phyloP scores from a whole-genome alignment of 805 yeast species.

The Vanderwaltozyma polyspora region DNA sequence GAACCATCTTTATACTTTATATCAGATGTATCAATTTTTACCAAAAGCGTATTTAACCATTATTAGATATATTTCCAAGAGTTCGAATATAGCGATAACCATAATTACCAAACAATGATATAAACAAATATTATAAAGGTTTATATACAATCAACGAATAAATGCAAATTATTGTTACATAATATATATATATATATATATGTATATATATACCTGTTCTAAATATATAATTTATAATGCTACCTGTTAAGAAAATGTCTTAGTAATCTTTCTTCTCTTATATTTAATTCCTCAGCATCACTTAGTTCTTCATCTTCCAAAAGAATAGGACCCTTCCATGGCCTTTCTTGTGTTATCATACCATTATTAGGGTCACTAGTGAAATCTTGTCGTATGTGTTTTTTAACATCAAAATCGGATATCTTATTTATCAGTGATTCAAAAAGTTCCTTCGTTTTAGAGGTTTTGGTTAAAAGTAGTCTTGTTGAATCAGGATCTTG shows the following conservation, averaged over 20 bases:
- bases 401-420: slow-evolving; percentile 6
- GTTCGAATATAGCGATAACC: not conserved
- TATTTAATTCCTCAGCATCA: slow-evolving; percentile 19
- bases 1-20: not conserved
- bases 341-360: slow-evolving; percentile 10
- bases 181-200: no score
- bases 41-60: not conserved
- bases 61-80: not conserved
- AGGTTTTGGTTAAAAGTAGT: slow-evolving; percentile 7
- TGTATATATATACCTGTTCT: no score
- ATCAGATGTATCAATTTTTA: not conserved
- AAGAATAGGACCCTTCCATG: slow-evolving; percentile 23
- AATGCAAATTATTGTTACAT: not conserved
- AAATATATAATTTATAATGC: no score
- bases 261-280: slow-evolving; percentile 1
- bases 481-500: slow-evolving; percentile 7
- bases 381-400: slow-evolving; percentile 20
- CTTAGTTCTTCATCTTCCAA: slow-evolving; percentile 25
- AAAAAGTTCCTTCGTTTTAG: slow-evolving; percentile 8
- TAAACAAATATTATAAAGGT: no score
- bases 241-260: not conserved
- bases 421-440: slow-evolving; percentile 3
- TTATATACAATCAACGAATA: not conserved
- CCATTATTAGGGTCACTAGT: slow-evolving; percentile 9
- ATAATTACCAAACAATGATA: no score